Percentiles rank a stretch among this genome's conserved stretches.
Evolutionary conservation across 1,284 basidiomycete genomes (phyloP).

Genomic region (Boletus nobilissimus): DNA sequence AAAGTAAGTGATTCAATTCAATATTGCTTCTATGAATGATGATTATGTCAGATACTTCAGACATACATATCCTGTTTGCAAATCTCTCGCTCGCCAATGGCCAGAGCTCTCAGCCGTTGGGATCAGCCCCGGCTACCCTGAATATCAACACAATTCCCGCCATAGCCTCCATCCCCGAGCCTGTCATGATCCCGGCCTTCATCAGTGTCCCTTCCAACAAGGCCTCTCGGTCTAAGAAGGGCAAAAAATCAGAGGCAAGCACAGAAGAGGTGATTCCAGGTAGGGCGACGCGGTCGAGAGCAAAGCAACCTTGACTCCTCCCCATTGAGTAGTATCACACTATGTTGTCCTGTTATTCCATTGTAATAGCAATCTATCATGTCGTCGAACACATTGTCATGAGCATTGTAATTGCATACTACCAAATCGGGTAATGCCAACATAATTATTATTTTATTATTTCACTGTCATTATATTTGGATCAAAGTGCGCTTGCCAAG

Average conservation of each 20-base stretch:
- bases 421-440: too few species aligned
- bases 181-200: background rate
- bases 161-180: background rate
- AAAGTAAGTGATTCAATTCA: background rate
- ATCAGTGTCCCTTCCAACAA: background rate
- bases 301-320: background rate
- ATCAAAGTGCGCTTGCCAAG: too few species aligned
- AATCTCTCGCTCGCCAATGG: background rate
- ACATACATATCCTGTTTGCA: background rate
- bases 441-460: too few species aligned
- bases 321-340: too few species aligned
- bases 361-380: too few species aligned
- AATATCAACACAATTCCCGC: too few species aligned
- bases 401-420: too few species aligned
- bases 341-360: too few species aligned
- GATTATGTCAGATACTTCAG: background rate
- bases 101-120: background rate
- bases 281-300: background rate
- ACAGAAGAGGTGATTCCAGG: background rate
- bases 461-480: too few species aligned
- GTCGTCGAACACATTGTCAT: too few species aligned
- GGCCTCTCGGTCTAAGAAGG: background rate
- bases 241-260: background rate
- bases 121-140: background rate
- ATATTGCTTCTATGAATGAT: background rate